A percentile compares a stretch with the other conserved stretches of the same genome.
These are phyloP conservation scores for Candida schatavii DNA, from an alignment of 805 yeast genomes.

Conservation along the genomic window DNA sequence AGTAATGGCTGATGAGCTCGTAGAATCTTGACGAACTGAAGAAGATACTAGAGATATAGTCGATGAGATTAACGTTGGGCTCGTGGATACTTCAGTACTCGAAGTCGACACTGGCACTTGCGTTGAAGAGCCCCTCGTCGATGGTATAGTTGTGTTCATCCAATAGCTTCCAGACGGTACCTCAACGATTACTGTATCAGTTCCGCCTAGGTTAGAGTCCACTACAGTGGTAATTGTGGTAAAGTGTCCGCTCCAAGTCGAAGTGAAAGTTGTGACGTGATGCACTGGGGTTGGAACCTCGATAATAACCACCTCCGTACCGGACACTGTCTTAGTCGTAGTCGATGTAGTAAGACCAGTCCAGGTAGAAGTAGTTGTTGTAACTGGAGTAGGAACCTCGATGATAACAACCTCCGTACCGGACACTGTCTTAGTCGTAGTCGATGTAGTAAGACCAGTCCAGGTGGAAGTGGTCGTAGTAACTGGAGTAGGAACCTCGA, in stretches of 20 bases:
- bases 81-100: neutral
- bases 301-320: slow-evolving; percentile 7
- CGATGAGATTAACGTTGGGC: neutral
- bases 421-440: slow-evolving; percentile 3
- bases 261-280: neutral
- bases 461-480: slow-evolving; percentile 6
- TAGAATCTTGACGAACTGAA: no score
- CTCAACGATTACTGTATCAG: neutral
- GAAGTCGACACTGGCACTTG: no score
- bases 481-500: slow-evolving; percentile 9
- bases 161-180: no score
- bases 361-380: slow-evolving; percentile 1
- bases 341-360: slow-evolving; percentile 8
- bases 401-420: slow-evolving; percentile 8
- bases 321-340: slow-evolving; percentile 5
- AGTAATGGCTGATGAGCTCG: no score
- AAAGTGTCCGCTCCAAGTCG: slow-evolving; percentile 9
- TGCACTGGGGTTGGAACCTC: slow-evolving; percentile 7
- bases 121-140: neutral
- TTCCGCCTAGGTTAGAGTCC: slow-evolving; percentile 6
- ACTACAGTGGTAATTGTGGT: slow-evolving; percentile 6
- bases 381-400: slow-evolving; percentile 7
- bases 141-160: neutral
- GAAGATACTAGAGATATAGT: no score
- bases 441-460: slow-evolving; percentile 10